Evolutionary conservation across 2,329 filamentous ascomycete species (phyloP), one percentile per base, ranked within the genome.

Genomic region (Sarocladiaceae sp.): DNA sequence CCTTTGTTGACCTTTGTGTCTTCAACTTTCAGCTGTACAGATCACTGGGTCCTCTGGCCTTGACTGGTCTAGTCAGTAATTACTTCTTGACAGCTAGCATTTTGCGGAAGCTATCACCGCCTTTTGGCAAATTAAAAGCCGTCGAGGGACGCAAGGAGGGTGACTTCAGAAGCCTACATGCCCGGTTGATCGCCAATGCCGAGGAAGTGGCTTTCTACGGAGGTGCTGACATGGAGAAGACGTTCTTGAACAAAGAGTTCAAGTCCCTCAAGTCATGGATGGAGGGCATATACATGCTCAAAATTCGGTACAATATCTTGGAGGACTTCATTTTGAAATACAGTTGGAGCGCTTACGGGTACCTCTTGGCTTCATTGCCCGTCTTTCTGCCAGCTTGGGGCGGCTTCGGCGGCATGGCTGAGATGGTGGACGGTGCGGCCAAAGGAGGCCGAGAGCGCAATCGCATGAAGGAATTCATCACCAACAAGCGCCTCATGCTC

Each of bases 261-360:
- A 88, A 84, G 61, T 93, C 91, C 37, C 73, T 98, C 21, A 93
- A 93, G 64, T 83, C 80, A 50, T 96, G 90, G 87, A 97, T 98
- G 91, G 93, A 98, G 62, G 85, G 88, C 34, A 96, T 98, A 51
- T 98, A 98, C 66, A 90, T 89, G 63, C 81, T 97, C 52, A 96
- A 96, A 66, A 95, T 98, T 52, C 83, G 89, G 13, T 98, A 98
- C 70, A 98, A 97, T 61, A 98, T 98, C 70, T 80, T 98, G 1
- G 93, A 98, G 61, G 93, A 98, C 61, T 95, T 98, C 57, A 88
- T 98, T 40, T 71, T 98, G 48, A 98, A 98, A 63, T 98, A 98
- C 61, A 93, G 88, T 52, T 98, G 93, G 93, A 97, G 90, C 51
- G 93, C 93, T 0, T 95, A 96, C 58, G 93, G 93, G 27, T 98